Percentiles rank a stretch among this genome's conserved stretches.
Evolutionary conservation across 768 basidiomycete species (phyloP).

Genomic region (Calocera viscosa): DNA sequence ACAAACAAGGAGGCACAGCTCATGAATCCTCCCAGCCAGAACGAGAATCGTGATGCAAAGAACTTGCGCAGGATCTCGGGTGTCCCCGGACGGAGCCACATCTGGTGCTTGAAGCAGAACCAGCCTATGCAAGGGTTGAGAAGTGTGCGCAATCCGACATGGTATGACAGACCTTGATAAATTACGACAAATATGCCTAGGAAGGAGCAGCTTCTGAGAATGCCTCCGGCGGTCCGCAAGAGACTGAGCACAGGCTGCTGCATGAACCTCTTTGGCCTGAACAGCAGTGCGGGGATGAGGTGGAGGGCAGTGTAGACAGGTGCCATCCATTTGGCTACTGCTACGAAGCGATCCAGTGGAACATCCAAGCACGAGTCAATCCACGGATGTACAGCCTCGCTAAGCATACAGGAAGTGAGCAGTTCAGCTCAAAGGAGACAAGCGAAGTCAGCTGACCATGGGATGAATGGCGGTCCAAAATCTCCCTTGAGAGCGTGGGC

Average conservation of each 20-base stretch:
- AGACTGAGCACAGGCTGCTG: constrained; percentile 57
- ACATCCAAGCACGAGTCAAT: constrained; percentile 46
- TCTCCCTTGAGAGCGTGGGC: constrained; percentile 21
- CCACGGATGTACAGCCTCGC: constrained; percentile 69
- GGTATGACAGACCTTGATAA: constrained; percentile 65
- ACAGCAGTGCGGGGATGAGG: constrained; percentile 72
- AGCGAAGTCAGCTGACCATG: constrained; percentile 23
- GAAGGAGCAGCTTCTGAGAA: constrained; percentile 74
- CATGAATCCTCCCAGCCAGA: constrained; percentile 60
- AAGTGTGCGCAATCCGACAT: neutral
- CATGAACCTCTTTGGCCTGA: constrained; percentile 57
- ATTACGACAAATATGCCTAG: constrained; percentile 68
- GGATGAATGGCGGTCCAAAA: constrained; percentile 34
- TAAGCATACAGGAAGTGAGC: constrained; percentile 10
- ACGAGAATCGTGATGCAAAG: constrained; percentile 55
- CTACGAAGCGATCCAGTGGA: constrained; percentile 57
- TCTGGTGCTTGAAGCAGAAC: constrained; percentile 54
- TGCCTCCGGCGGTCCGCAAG: constrained; percentile 52
- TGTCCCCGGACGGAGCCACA: constrained; percentile 31
- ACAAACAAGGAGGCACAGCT: constrained; percentile 70
- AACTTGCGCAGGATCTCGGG: constrained; percentile 39
- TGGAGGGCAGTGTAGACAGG: constrained; percentile 73
- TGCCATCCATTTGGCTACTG: constrained; percentile 74
- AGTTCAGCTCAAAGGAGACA: neutral
- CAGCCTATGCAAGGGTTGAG: constrained; percentile 33